Evolutionary conservation across 1,284 basidiomycete genomes (phyloP).

Genomic region (Sporisorium reilianum): DNA sequence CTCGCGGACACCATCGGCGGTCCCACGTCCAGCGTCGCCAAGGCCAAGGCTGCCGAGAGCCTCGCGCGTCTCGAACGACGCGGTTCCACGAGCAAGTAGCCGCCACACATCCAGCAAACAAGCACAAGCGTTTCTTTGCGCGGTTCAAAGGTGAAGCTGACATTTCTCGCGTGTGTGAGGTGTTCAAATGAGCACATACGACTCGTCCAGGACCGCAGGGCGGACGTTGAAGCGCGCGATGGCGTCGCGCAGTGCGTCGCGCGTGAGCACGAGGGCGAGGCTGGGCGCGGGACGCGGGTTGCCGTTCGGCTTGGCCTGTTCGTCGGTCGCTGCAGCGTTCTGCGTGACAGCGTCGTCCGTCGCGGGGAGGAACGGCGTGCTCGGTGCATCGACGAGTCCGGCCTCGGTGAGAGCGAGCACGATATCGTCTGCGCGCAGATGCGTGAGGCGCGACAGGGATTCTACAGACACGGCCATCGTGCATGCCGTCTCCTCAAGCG

Average conservation of each 20-base stretch:
- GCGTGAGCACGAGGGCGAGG: conserved; percentile 43
- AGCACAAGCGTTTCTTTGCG: no score
- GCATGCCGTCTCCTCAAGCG: conserved; percentile 7
- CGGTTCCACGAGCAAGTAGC: conserved; percentile 10
- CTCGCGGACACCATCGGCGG: conserved; percentile 33
- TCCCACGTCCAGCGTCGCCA: conserved; percentile 24
- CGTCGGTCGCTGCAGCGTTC: no score
- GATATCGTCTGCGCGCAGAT: conserved; percentile 85
- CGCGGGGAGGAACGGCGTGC: conserved; percentile 10
- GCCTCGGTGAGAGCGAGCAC: conserved; percentile 89
- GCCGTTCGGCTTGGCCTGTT: no score
- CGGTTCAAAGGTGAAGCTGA: no score
- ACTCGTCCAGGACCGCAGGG: conserved; percentile 53
- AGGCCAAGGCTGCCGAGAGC: conserved; percentile 39
- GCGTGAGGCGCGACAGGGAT: conserved; percentile 81
- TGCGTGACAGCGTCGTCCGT: conserved; percentile 10
- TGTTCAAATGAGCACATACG: conserved; percentile 43
- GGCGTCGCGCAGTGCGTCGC: conserved; percentile 37
- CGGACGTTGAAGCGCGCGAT: conserved; percentile 47
- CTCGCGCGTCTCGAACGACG: conserved; percentile 42
- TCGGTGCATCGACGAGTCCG: conserved; percentile 76
- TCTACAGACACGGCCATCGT: conserved; percentile 60
- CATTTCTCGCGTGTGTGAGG: background rate
- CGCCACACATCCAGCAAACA: no score
- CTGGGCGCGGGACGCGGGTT: background rate